Percentiles rank a stretch among this genome's conserved stretches.
Evolutionary conservation across 768 basidiomycete species (phyloP).

Genomic region (Suillus occidentalis): DNA sequence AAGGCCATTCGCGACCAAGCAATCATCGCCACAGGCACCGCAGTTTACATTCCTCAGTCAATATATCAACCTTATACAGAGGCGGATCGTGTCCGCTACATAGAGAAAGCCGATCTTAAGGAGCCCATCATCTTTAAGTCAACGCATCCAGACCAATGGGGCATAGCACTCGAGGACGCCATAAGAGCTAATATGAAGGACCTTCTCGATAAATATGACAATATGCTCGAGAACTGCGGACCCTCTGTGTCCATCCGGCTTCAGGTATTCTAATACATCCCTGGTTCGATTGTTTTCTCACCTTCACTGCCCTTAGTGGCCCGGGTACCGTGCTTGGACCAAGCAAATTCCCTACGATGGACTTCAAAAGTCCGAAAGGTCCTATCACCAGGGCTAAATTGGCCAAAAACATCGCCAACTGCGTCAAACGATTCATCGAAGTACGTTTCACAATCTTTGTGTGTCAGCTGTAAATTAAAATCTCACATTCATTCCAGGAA

Average conservation of each 20-base stretch:
- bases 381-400: slow-evolving; percentile 76
- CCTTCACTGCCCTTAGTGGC: slow-evolving; percentile 55
- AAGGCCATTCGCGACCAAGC: slow-evolving; percentile 17
- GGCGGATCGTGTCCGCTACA: slow-evolving; percentile 74
- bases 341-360: slow-evolving; percentile 81
- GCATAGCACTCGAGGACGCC: slow-evolving; percentile 64
- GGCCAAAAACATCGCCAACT: slow-evolving; percentile 78
- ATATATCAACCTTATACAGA: slow-evolving; percentile 79
- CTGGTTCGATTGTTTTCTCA: background rate
- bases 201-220: slow-evolving; percentile 57
- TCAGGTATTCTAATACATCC: slow-evolving; percentile 46
- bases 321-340: slow-evolving; percentile 75
- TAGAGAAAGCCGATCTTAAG: slow-evolving; percentile 65
- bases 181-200: slow-evolving; percentile 57
- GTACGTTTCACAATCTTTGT: slow-evolving; percentile 35
- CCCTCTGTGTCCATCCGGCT: slow-evolving; percentile 80
- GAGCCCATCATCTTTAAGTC: slow-evolving; percentile 63
- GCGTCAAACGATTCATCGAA: slow-evolving; percentile 65
- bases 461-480: slow-evolving; percentile 16
- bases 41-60: slow-evolving; percentile 62
- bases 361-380: slow-evolving; percentile 75
- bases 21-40: slow-evolving; percentile 30
- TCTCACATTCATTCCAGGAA: slow-evolving; percentile 37
- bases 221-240: slow-evolving; percentile 69
- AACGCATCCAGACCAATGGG: slow-evolving; percentile 52